These are phyloP conservation scores for Russula brevipes DNA, from an alignment of 768 basidiomycete species.

Conservation along the genomic window DNA sequence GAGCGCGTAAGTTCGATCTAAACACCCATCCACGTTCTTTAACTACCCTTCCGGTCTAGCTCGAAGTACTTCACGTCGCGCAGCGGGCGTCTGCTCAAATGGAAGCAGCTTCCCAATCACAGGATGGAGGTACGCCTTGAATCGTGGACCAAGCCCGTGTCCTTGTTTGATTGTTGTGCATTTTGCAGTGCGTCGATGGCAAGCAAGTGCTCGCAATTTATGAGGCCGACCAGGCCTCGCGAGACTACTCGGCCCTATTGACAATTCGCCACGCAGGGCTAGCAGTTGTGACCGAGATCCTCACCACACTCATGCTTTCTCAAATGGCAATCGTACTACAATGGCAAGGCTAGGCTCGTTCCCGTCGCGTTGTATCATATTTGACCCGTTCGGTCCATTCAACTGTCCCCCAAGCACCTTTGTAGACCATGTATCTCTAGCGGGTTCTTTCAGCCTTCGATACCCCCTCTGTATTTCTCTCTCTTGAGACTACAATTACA, in stretches of 20 bases:
- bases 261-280: slow-evolving; percentile 55
- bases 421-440: slow-evolving; percentile 12
- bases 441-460: not conserved
- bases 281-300: slow-evolving; percentile 64
- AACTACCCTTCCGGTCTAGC: slow-evolving; percentile 33
- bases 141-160: not conserved
- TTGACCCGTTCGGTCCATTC: not conserved
- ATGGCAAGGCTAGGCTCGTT: slow-evolving; percentile 38
- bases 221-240: slow-evolving; percentile 55
- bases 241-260: slow-evolving; percentile 55
- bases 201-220: slow-evolving; percentile 56
- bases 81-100: slow-evolving; percentile 68
- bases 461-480: slow-evolving; percentile 12
- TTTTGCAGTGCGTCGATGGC: slow-evolving; percentile 51
- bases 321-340: slow-evolving; percentile 58
- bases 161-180: slow-evolving; percentile 7
- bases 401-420: not conserved
- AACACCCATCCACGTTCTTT: not conserved
- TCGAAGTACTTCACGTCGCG: slow-evolving; percentile 72
- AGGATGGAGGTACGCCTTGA: slow-evolving; percentile 59
- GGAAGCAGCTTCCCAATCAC: slow-evolving; percentile 52
- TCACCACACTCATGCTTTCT: slow-evolving; percentile 70
- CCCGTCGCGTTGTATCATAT: not conserved
- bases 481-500: not conserved
- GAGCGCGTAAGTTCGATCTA: slow-evolving; percentile 52